Base-by-base conservation (phyloP, 2,329 filamentous ascomycete species). In the Ceratocystis eucalypticola region DNA sequence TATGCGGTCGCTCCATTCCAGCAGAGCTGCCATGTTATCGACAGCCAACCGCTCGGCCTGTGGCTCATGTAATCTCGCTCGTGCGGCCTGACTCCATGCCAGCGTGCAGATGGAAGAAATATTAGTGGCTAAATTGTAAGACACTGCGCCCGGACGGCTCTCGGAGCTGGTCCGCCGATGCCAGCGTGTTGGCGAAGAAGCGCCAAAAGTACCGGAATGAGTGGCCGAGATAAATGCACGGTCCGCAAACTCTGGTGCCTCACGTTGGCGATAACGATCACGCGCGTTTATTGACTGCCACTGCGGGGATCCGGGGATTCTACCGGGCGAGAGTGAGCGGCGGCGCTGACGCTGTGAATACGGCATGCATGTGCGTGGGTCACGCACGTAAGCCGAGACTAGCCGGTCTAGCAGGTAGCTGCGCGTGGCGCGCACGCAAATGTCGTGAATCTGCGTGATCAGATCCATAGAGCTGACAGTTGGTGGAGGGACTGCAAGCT, bases 1-100 rank as follows among this genome's bases (percentile, higher is more conserved):
- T 12, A 67, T 65, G 53, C 37, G 55, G 5, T 66, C 73, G 17
- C 71, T 70, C 71, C 73, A 75, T 20, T 69, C 70, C 5, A 74
- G 65, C 33, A 75, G 67, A 3, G 67, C 64, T 10, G 66, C 69
- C 73, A 76, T 75, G 55, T 70, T 71, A n/a, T 70, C 69, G 55
- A 71, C 70, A 10, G 72, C 72, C 53, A 68, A 41, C 15, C 70
- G 70, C 69, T 75, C 74, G 15, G 72, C 68, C 41, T 70, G 70
- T 37, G 72, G 70, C 6, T 74, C 72, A 44, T 72, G 63, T 10
- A 72, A 68, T 7, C 74, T 70, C 48, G 73, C 71, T n/a, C 71
- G 70, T 57, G 71, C 71, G 28, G 74, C 71, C 17, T 71, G 71
- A 10, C 68, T 68, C 74, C 73, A 75, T 2, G 74, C 62, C 67